These are phyloP conservation scores for Hortiboletus flavorubellus DNA, from an alignment of 768 basidiomycete genomes.

Conservation along the genomic window DNA sequence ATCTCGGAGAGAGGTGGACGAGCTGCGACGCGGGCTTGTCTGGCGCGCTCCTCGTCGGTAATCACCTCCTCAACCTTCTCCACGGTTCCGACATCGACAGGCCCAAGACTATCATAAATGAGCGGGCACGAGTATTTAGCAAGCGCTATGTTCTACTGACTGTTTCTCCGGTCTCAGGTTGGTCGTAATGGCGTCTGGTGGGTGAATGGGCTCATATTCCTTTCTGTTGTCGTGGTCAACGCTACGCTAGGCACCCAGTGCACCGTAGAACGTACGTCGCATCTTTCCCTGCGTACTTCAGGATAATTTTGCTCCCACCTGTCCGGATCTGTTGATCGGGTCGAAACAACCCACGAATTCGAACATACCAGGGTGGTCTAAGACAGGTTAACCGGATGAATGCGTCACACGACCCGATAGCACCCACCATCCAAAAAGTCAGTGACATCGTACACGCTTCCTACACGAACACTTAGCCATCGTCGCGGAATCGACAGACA, in stretches of 20 bases:
- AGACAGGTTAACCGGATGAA: not conserved
- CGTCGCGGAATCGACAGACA: not conserved
- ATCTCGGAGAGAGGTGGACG: slow-evolving; percentile 77
- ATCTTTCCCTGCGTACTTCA: slow-evolving; percentile 88
- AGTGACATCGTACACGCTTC: slow-evolving; percentile 75
- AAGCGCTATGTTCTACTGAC: slow-evolving; percentile 35
- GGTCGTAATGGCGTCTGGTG: slow-evolving; percentile 73
- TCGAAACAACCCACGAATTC: not conserved
- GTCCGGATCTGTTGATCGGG: slow-evolving; percentile 4
- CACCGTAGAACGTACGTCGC: slow-evolving; percentile 59
- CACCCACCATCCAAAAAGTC: slow-evolving; percentile 68
- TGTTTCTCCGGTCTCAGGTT: slow-evolving; percentile 85
- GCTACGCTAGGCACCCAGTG: not conserved
- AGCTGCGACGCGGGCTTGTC: slow-evolving; percentile 55
- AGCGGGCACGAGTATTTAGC: not conserved
- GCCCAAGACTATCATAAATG: slow-evolving; percentile 53
- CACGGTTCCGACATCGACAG: slow-evolving; percentile 66
- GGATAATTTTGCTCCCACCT: slow-evolving; percentile 81
- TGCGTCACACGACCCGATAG: not conserved
- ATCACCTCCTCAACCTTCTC: slow-evolving; percentile 59
- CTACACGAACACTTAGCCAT: slow-evolving; percentile 32
- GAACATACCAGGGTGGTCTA: slow-evolving; percentile 61
- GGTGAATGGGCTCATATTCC: slow-evolving; percentile 89
- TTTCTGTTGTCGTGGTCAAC: slow-evolving; percentile 37
- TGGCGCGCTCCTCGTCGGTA: slow-evolving; percentile 68